A percentile compares a stretch with the other conserved stretches of the same genome.
These are phyloP conservation scores for Phytopythium vexans DNA, from an alignment of 352 stramenopile genomes.

Conservation along the genomic window DNA sequence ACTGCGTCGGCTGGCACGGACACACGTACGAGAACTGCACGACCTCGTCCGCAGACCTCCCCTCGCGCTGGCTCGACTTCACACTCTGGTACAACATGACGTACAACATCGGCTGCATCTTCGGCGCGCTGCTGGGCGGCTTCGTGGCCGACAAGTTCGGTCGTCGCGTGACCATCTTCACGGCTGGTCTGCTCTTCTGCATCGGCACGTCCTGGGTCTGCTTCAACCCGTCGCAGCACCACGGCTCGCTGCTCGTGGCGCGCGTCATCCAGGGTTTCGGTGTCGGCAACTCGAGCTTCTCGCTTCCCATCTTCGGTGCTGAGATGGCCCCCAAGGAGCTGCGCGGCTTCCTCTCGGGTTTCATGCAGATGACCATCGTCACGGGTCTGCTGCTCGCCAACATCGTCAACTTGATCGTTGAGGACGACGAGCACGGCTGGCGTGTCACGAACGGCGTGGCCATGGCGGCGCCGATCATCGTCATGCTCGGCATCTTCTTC, in stretches of 20 bases:
- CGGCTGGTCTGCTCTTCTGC: constrained; percentile 18
- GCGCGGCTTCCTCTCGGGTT: no score
- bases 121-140: constrained; percentile 19
- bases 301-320: no score
- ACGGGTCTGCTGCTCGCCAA: no score
- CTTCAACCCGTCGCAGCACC: constrained; percentile 3
- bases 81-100: constrained; percentile 25
- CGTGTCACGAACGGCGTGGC: constrained; percentile 17
- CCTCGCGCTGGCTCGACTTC: constrained; percentile 21
- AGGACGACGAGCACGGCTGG: constrained; percentile 11
- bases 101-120: constrained; percentile 30
- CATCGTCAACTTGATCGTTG: constrained; percentile 12
- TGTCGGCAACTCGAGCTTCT: no score
- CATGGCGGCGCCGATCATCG: constrained; percentile 13
- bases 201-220: constrained; percentile 17
- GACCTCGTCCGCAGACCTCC: constrained; percentile 11
- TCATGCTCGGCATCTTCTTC: no score
- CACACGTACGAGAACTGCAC: constrained; percentile 18
- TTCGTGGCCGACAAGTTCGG: constrained; percentile 19
- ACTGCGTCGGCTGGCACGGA: constrained; percentile 15
- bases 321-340: no score
- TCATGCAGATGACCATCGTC: no score
- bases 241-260: no score
- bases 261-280: no score
- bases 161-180: constrained; percentile 22